Evolutionary conservation across 768 basidiomycete species (phyloP), one percentile per base, ranked within the genome.

Genomic region (Epithele typhae): DNA sequence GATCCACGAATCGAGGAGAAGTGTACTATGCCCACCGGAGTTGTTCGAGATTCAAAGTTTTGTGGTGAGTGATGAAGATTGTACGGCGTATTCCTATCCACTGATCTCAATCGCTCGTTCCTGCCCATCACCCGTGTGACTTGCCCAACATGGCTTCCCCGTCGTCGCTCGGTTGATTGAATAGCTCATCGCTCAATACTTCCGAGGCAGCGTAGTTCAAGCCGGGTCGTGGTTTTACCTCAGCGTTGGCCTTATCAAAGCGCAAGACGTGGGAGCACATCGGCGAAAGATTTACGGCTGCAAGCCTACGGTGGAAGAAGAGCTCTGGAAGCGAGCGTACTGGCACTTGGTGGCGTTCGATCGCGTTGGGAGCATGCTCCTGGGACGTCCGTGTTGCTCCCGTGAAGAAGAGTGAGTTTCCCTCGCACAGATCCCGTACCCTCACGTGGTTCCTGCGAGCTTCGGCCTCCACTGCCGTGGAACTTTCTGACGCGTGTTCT

Each of bases 31-130:
- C 53, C 77, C 83, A 0, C 71, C 79, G 10, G 73, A 72, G 49
- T 62, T 85, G 5, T 81, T 82, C 49, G 82, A 84, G 67, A 67
- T 84, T 6, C 82, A 85, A 60, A 74, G 76, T 3, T 63, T 78
- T 65, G 70, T 70, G 55, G 68, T 71, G 65, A 53, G 73, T 69
- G n/a, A n/a, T n/a, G n/a, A n/a, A n/a, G n/a, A n/a, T n/a, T n/a
- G n/a, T n/a, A n/a, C n/a, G n/a, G n/a, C n/a, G n/a, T n/a, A n/a
- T n/a, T n/a, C n/a, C n/a, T n/a, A n/a, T n/a, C n/a, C n/a, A n/a
- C n/a, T n/a, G n/a, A n/a, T n/a, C n/a, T n/a, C 22, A 55, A 57
- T 42, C 50, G 56, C 43, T 25, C 17, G 43, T 11, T 38, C 22
- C 24, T 30, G 27, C 17, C 27, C 32, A 23, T 25, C 15, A n/a